Evolutionary conservation across 2,329 filamentous ascomycete genomes (phyloP), one percentile per base, ranked within the genome.

Genomic region (Fusarium acutatum): DNA sequence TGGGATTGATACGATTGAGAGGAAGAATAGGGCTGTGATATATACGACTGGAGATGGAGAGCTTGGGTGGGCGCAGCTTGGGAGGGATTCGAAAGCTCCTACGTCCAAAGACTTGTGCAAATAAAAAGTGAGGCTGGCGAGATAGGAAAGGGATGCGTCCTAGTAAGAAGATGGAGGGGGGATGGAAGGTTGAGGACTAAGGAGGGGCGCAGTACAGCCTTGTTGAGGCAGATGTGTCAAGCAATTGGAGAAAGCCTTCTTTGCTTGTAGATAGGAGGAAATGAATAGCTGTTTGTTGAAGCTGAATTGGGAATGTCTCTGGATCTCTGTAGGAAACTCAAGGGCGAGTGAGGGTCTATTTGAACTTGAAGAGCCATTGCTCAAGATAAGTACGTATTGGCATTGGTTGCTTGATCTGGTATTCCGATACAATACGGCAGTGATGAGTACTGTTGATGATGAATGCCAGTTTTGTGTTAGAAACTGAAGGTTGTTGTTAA

Each of bases 81-180:
- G 20, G 15, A 26, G 24, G 38, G 26, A 47, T 12, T 28, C 26
- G 26, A 32, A 43, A 46, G 14, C n/a, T 32, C 40, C 18, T 37
- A 26, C 47, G 17, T 46, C 52, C 30, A 59, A 41, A 56, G 28
- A 61, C 43, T 41, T 59, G 40, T 34, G 64, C 26, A 53, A 37
- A 37, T 30, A 7, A 56, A 75, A 67, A 74, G 72, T 74, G 69
- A 74, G 72, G 72, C 72, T 68, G 72, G 40, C 69, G 72, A 75
- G 58, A 70, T 67, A 34, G 28, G 37, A 46, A 35, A 69, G 40
- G 71, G 60, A 43, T 74, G 71, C 47, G 71, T 69, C 54, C 47
- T 71, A 58, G 26, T 43, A 30, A 40, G 40, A 72, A 50, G 71
- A 66, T 68, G 71, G 71, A 60, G 71, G 71, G 67, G n/a, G 68